A percentile compares a stretch with the other conserved stretches of the same genome.
Conservation (phyloP, 164 flowering plant genomes). For the Vitis cinerea region DNA sequence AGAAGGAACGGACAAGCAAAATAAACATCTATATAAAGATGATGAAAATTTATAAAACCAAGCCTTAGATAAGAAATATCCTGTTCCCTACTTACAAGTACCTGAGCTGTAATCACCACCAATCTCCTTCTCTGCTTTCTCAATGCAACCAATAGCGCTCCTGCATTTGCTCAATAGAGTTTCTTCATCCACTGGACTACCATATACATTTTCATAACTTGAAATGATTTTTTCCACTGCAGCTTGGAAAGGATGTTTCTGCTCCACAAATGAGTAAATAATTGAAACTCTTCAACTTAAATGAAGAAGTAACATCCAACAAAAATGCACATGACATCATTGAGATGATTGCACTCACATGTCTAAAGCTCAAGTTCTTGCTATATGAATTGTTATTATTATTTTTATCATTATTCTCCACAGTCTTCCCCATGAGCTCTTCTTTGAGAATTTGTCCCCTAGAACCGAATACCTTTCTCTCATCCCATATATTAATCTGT, state of each 20-base stretch:
- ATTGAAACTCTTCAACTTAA: neutral
- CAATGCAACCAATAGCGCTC: slow-evolving; percentile 52
- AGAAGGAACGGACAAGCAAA: no score
- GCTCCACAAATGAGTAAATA: slow-evolving; percentile 13
- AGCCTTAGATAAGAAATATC: no score
- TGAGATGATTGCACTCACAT: slow-evolving; percentile 28
- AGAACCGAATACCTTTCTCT: slow-evolving; percentile 91
- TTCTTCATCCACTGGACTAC: slow-evolving; percentile 75
- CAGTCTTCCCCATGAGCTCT: slow-evolving; percentile 58
- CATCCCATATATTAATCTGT: slow-evolving; percentile 91
- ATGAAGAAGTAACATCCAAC: neutral
- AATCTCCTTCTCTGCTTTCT: slow-evolving; percentile 67
- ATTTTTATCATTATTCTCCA: slow-evolving; percentile 40
- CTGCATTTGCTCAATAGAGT: slow-evolving; percentile 57
- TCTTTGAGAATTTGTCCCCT: slow-evolving; percentile 87
- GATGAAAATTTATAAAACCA: no score
- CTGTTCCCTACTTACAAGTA: slow-evolving; percentile 15
- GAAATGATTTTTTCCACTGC: slow-evolving; percentile 69
- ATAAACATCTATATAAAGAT: no score
- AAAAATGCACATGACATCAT: slow-evolving; percentile 1
- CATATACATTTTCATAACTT: slow-evolving; percentile 65
- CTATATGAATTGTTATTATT: slow-evolving; percentile 15
- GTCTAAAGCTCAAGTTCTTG: slow-evolving; percentile 38
- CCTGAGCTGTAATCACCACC: slow-evolving; percentile 57
- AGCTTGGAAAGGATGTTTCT: slow-evolving; percentile 61